These are phyloP conservation scores for Hyparrhenia diplandra DNA, from an alignment of 176 grass and related monocot species.

Conservation along the genomic window DNA sequence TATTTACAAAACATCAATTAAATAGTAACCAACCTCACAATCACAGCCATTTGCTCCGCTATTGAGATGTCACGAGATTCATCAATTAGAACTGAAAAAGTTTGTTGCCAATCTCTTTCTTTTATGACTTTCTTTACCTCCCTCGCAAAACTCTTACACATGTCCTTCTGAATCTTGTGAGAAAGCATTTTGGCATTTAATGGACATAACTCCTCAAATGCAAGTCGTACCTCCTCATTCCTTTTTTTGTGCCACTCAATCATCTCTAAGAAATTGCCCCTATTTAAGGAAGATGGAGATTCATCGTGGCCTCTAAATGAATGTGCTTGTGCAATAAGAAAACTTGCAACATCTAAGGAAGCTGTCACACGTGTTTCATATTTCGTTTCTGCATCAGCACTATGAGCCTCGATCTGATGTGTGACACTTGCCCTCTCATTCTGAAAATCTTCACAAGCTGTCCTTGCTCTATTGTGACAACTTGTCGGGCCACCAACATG, in stretches of 20 bases:
- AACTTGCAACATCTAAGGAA: not conserved
- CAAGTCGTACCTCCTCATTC: not conserved
- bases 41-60: not conserved
- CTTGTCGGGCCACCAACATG: too few relatives aligned
- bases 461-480: too few relatives aligned
- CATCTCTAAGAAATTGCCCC: not conserved
- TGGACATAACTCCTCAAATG: not conserved
- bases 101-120: not conserved
- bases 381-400: too few relatives aligned
- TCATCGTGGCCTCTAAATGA: not conserved
- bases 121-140: not conserved
- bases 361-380: too few relatives aligned
- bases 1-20: too few relatives aligned
- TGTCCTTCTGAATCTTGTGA: not conserved
- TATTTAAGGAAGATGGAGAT: not conserved
- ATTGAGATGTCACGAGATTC: not conserved
- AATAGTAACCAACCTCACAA: too few relatives aligned
- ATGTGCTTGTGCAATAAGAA: not conserved
- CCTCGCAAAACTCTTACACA: not conserved
- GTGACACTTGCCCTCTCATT: too few relatives aligned
- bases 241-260: not conserved
- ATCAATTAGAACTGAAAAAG: not conserved
- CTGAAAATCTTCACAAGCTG: too few relatives aligned
- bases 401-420: too few relatives aligned
- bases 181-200: not conserved